Conservation (phyloP, 257 asterid species). For the Coffea canephora region DNA sequence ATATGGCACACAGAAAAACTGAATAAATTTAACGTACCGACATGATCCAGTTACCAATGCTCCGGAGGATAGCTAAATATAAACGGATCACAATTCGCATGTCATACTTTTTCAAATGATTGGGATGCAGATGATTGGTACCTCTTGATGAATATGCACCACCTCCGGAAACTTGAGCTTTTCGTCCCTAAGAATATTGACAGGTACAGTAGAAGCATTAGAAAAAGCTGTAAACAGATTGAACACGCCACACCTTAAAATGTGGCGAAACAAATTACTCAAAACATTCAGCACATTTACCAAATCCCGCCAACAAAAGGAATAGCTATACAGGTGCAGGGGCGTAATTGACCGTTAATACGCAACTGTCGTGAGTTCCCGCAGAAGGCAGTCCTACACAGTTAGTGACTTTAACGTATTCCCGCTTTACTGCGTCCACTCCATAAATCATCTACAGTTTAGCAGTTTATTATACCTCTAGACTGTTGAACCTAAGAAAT, state of each 20-base stretch:
- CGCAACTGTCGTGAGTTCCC: background rate
- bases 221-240: background rate
- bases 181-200: constrained; percentile 55
- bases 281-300: background rate
- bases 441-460: background rate
- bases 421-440: background rate
- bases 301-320: background rate
- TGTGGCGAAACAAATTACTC: background rate
- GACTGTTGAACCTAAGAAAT: background rate
- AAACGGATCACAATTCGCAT: background rate
- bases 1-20: constrained; percentile 2
- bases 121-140: constrained; percentile 14
- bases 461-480: background rate
- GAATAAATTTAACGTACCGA: background rate
- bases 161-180: constrained; percentile 64
- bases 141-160: constrained; percentile 67
- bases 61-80: background rate
- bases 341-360: background rate
- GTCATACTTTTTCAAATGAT: background rate
- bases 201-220: constrained; percentile 12
- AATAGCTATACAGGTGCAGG: no score
- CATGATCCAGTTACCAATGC: background rate
- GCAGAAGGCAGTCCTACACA: background rate
- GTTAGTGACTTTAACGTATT: background rate
- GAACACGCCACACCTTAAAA: no score